phyloP scores from a whole-genome alignment of 1,139 yeast species.

The Nakaseomyces nivariensis region DNA sequence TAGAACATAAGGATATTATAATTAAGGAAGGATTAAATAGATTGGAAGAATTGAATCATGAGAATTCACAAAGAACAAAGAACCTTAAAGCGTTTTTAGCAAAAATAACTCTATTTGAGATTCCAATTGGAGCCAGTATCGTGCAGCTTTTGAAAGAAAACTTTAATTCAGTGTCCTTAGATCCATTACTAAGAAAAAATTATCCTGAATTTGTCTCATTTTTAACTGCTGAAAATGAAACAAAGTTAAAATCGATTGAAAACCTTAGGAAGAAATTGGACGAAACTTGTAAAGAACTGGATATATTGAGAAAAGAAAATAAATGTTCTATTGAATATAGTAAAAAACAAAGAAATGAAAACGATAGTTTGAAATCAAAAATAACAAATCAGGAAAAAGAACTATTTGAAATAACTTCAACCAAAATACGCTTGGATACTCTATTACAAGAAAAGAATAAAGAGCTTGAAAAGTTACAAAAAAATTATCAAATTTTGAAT shows the following conservation, averaged over 20 bases:
- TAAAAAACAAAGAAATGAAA: neutral
- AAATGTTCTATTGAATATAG: neutral
- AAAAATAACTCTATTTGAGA: neutral
- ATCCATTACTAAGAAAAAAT: neutral
- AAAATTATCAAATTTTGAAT: neutral
- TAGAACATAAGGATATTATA: neutral
- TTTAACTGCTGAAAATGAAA: neutral
- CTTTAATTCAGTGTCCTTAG: neutral
- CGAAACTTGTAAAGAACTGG: neutral
- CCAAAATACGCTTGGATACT: neutral
- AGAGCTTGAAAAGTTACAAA: neutral
- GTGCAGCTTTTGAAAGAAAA: neutral
- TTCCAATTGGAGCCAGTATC: neutral
- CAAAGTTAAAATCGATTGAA: neutral
- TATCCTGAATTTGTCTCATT: constrained; percentile 2
- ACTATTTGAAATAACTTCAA: neutral
- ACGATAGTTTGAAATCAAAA: neutral
- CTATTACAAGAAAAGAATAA: neutral
- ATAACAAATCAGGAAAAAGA: neutral
- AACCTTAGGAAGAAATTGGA: neutral
- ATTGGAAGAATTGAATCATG: neutral
- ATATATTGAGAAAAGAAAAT: neutral
- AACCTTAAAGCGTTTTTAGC: neutral
- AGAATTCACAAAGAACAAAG: neutral
- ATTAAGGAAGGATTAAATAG: neutral